A percentile compares a stretch with the other conserved stretches of the same genome.
Conservation (phyloP, 2,329 filamentous ascomycete species). For the Endothia cerciana region DNA sequence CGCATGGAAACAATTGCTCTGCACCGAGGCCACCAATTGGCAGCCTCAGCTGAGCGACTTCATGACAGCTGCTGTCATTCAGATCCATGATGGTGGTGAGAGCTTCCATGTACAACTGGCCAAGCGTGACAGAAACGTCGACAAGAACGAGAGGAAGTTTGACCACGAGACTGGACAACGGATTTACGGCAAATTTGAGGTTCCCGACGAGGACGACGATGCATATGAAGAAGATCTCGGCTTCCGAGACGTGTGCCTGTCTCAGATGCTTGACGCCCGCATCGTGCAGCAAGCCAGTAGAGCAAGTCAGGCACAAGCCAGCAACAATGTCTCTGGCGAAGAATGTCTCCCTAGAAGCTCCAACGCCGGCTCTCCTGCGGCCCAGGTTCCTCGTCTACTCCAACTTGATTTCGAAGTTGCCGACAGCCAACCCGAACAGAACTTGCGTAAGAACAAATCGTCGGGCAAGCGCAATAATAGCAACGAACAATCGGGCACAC, state of each 20-base stretch:
- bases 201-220: constrained; percentile 65
- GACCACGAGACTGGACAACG: constrained; percentile 72
- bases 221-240: constrained; percentile 63
- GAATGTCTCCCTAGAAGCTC: background rate
- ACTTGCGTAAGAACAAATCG: background rate
- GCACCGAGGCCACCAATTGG: constrained; percentile 67
- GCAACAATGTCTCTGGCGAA: background rate
- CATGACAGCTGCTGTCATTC: constrained; percentile 70
- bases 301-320: constrained; percentile 1
- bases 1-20: constrained; percentile 67
- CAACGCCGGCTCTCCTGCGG: background rate
- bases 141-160: constrained; percentile 60
- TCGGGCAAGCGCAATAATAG: constrained; percentile 34
- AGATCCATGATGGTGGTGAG: constrained; percentile 53
- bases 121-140: constrained; percentile 64
- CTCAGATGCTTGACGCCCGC: constrained; percentile 69
- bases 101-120: constrained; percentile 68
- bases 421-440: constrained; percentile 21
- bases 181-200: constrained; percentile 78
- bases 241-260: constrained; percentile 60
- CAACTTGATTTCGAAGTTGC: constrained; percentile 19
- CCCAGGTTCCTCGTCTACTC: background rate
- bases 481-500: constrained; percentile 25
- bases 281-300: constrained; percentile 55
- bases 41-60: constrained; percentile 61